Base-by-base conservation (phyloP, 2,329 filamentous ascomycete genomes). In the Colletotrichum spinosum region DNA sequence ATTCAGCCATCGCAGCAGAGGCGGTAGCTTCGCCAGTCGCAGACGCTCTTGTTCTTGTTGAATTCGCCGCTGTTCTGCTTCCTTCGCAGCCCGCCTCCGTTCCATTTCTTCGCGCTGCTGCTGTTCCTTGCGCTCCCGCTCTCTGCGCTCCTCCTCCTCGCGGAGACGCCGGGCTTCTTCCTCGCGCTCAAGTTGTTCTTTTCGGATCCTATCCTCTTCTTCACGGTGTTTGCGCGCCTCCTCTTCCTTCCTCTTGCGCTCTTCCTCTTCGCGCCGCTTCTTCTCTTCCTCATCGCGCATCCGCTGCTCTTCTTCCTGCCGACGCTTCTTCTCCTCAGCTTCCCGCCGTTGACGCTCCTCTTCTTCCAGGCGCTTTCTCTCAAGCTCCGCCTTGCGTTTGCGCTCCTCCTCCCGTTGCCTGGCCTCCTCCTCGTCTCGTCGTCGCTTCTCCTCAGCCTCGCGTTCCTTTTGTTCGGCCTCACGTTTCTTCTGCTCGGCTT, bases 1-100 rank as follows among this genome's bases (percentile, higher is more conserved):
- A 58, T 88, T 83, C 33, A 91, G 81, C 88, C 88, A 90, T 52
- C 83, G 84, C 49, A 91, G 74, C 39, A 90, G 77, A 44, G 86
- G 83, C 4, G 88, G 88, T 15, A 90, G 74, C 69, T 85, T 88
- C 44, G 83, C 81, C 35, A 90, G 71, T 13, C 86, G 83, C 37
- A 62, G 7, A 35, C 81, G 81, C 69, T 88, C 86, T 71, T 86
- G 79, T 70, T 90, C 85, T 68, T 86, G 81, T 34, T 79, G 83
- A 11, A 83, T 72, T 51, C 83, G 81, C 59, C 80, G 81, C 60
- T 81, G 77, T 68, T 87, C 85, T 4, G 82, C 83, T 74, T 87
- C 84, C 37, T 80, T 80, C 11, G 83, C 83, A 46, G 80, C 80
- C 46, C 79, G 81, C 69, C 83, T 83, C 8, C 79, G 79, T 67